phyloP scores from a whole-genome alignment of 441 rosid species.

The Arabidopsis hybrid region DNA sequence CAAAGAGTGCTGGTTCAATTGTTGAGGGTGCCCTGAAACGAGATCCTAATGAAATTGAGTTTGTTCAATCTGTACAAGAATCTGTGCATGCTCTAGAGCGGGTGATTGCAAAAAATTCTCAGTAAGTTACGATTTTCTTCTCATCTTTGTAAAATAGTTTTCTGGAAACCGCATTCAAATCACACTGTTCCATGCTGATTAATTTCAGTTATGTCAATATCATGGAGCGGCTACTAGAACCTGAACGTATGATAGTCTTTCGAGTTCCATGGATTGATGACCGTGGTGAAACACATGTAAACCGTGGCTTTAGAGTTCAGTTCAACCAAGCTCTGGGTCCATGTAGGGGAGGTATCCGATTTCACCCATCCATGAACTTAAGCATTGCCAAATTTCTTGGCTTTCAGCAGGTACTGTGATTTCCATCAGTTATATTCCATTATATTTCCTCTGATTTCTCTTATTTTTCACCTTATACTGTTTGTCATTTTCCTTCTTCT shows the following conservation, averaged over 20 bases:
- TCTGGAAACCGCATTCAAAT: slow-evolving; percentile 22
- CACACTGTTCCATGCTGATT: slow-evolving; percentile 37
- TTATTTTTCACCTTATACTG: neutral
- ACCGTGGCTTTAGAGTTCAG: slow-evolving; percentile 95
- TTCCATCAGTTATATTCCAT: slow-evolving; percentile 14
- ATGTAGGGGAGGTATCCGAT: slow-evolving; percentile 96
- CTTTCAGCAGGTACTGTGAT: slow-evolving; percentile 78
- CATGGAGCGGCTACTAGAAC: slow-evolving; percentile 96
- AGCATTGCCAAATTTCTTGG: slow-evolving; percentile 96
- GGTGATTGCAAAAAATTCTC: slow-evolving; percentile 94
- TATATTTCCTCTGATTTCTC: slow-evolving; percentile 14
- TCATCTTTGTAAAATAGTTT: slow-evolving; percentile 40
- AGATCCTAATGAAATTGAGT: slow-evolving; percentile 97
- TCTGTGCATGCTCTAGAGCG: slow-evolving; percentile 97
- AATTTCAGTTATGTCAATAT: slow-evolving; percentile 87
- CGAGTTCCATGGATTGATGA: slow-evolving; percentile 99
- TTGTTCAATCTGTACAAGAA: slow-evolving; percentile 96
- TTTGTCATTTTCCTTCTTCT: neutral
- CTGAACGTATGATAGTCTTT: slow-evolving; percentile 90
- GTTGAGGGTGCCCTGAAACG: slow-evolving; percentile 89
- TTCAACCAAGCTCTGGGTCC: slow-evolving; percentile 99
- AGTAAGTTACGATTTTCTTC: slow-evolving; percentile 65
- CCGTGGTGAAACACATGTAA: slow-evolving; percentile 95
- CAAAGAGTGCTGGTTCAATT: slow-evolving; percentile 98
- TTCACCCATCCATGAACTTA: slow-evolving; percentile 93